These are phyloP conservation scores for Rubia yunnanensis DNA, from an alignment of 257 asterid species.

Conservation along the genomic window DNA sequence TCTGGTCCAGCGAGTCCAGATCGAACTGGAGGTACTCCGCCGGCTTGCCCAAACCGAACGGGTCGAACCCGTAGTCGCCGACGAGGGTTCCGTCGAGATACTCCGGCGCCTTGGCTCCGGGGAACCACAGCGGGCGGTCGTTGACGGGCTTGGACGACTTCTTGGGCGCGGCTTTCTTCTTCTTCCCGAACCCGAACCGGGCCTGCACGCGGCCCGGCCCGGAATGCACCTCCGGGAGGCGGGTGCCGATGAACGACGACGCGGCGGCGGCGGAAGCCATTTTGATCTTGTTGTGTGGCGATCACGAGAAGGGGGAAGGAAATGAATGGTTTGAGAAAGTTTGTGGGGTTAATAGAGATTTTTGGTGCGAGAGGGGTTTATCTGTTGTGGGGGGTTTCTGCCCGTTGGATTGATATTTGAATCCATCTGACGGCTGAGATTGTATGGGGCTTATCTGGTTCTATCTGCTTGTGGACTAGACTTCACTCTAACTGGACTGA, in stretches of 20 bases:
- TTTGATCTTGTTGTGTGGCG: slow-evolving; percentile 7
- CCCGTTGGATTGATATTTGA: slow-evolving; percentile 42
- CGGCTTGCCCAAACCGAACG: slow-evolving; percentile 86
- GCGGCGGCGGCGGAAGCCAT: slow-evolving; percentile 68
- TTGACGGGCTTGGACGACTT: slow-evolving; percentile 24
- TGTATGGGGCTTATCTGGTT: slow-evolving; percentile 49
- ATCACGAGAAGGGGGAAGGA: background rate
- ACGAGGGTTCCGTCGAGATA: slow-evolving; percentile 74
- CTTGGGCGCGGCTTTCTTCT: slow-evolving; percentile 45
- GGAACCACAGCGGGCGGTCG: slow-evolving; percentile 84
- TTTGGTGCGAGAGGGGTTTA: slow-evolving; percentile 20
- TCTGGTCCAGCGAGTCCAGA: slow-evolving; percentile 81
- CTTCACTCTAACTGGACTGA: slow-evolving; percentile 27
- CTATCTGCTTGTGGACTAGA: slow-evolving; percentile 43
- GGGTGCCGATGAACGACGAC: slow-evolving; percentile 68
- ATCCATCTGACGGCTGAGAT: slow-evolving; percentile 44
- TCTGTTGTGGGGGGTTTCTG: background rate
- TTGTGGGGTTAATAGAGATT: slow-evolving; percentile 34
- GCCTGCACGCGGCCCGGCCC: slow-evolving; percentile 62
- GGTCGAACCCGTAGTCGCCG: slow-evolving; percentile 94
- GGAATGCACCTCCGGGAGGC: slow-evolving; percentile 50
- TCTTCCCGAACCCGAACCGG: slow-evolving; percentile 55
- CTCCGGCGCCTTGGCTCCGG: slow-evolving; percentile 82
- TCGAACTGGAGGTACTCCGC: slow-evolving; percentile 89
- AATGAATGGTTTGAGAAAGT: slow-evolving; percentile 5